phyloP scores from a whole-genome alignment of 1,139 yeast species.

The Candida albicans region DNA sequence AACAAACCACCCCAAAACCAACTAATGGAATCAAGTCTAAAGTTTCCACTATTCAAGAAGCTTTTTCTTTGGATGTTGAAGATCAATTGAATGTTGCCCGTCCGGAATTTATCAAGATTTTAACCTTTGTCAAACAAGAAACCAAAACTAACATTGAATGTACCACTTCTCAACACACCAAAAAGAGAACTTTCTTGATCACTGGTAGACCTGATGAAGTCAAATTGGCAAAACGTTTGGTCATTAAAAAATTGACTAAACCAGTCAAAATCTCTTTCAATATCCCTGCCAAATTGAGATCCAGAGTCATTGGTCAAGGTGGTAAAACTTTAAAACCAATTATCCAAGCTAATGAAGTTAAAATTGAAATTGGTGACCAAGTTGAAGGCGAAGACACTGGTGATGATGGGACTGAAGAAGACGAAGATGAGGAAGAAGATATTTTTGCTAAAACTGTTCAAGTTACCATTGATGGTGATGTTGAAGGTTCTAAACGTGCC shows the following conservation, averaged over 20 bases:
- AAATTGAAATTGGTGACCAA: conserved; percentile 63
- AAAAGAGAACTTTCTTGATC: conserved; percentile 81
- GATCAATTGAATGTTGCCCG: conserved; percentile 65
- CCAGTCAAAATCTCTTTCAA: conserved; percentile 62
- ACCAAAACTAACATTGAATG: conserved; percentile 77
- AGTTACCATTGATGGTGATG: conserved; percentile 79
- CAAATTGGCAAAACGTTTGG: conserved; percentile 69
- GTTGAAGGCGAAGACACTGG: conserved; percentile 18
- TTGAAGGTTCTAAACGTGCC: conserved; percentile 78
- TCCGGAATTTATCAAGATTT: conserved; percentile 63
- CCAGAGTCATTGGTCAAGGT: conserved; percentile 84
- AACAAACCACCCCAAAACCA: conserved; percentile 22
- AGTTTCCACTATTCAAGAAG: conserved; percentile 60
- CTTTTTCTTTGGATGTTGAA: conserved; percentile 66
- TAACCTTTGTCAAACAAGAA: conserved; percentile 59
- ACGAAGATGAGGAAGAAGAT: conserved; percentile 39
- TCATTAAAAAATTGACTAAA: conserved; percentile 75
- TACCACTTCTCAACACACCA: conserved; percentile 73
- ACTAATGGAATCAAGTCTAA: conserved; percentile 22
- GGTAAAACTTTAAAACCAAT: conserved; percentile 85
- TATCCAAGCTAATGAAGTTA: conserved; percentile 67
- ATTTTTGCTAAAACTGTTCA: conserved; percentile 54
- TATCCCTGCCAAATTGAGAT: conserved; percentile 78
- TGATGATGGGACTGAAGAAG: conserved; percentile 10
- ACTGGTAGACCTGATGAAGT: conserved; percentile 75